These are phyloP conservation scores for Alternaria sp. DNA, from an alignment of 2,329 filamentous ascomycete genomes.

Conservation along the genomic window DNA sequence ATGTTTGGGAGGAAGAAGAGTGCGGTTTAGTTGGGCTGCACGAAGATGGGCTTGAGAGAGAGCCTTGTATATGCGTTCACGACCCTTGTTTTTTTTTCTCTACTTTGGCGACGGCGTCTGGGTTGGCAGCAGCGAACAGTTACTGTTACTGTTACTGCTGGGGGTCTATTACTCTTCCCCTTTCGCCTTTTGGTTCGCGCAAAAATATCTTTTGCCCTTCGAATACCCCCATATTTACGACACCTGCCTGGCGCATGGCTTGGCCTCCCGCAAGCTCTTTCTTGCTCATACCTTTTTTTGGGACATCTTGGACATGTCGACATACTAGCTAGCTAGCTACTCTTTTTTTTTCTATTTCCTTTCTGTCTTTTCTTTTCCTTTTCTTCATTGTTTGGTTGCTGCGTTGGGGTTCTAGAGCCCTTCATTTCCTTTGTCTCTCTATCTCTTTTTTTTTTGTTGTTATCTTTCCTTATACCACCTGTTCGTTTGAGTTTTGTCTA, in stretches of 20 bases:
- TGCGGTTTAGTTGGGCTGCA: constrained; percentile 14
- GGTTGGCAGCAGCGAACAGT: too few species aligned
- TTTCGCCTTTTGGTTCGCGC: constrained; percentile 3
- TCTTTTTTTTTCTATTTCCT: neutral
- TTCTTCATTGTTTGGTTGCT: too few species aligned
- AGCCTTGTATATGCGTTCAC: constrained; percentile 44
- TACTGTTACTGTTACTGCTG: too few species aligned
- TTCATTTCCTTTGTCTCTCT: neutral
- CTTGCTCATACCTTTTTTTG: neutral
- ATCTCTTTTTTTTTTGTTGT: too few species aligned
- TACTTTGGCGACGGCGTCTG: too few species aligned
- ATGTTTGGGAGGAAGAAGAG: constrained; percentile 73
- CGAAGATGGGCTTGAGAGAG: neutral
- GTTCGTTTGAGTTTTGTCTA: neutral
- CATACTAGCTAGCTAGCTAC: neutral
- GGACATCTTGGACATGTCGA: neutral
- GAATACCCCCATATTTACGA: neutral
- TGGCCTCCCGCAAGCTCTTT: neutral
- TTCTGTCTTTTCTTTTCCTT: neutral
- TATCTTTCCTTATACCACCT: neutral
- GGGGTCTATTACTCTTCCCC: neutral
- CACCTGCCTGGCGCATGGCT: neutral
- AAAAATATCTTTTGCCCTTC: too few species aligned
- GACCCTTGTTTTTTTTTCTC: constrained; percentile 35
- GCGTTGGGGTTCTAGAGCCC: too few species aligned